phyloP scores from a whole-genome alignment of 305 asterid species.

The Solanum hybrid region DNA sequence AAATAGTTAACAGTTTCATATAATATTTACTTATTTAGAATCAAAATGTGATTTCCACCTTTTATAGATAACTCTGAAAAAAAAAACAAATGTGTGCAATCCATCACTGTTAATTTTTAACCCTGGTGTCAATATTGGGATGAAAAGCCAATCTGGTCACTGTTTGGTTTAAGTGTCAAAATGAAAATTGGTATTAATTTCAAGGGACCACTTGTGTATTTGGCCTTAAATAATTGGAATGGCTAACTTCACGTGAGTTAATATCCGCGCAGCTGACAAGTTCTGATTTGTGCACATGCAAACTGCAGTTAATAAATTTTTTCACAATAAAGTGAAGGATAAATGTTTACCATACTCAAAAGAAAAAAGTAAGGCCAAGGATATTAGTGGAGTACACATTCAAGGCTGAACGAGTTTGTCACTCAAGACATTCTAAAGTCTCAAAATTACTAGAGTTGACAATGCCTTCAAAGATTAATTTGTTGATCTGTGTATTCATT shows the following conservation, averaged over 20 bases:
- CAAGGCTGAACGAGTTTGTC: not conserved
- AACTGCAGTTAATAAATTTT: not conserved
- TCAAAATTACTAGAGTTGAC: not conserved
- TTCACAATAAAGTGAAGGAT: not conserved
- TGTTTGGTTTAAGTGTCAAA: not conserved
- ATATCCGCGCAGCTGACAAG: not conserved
- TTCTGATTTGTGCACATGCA: not conserved
- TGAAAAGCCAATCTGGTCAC: not conserved
- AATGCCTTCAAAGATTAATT: not conserved
- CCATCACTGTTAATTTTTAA: not conserved
- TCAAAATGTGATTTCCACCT: not conserved
- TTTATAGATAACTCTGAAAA: not conserved
- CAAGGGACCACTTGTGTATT: not conserved
- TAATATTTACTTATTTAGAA: not conserved
- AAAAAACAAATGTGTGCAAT: not conserved
- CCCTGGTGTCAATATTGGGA: not conserved
- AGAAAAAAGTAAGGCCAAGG: no score
- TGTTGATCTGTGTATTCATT: not conserved
- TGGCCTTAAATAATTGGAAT: not conserved
- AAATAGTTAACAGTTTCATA: not conserved
- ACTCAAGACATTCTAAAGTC: not conserved
- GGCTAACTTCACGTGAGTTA: not conserved
- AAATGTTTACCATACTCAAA: not conserved
- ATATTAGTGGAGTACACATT: not conserved
- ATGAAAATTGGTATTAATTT: not conserved